Conservation (phyloP, 2,329 filamentous ascomycete genomes). For the Pseudocercospora ulei region DNA sequence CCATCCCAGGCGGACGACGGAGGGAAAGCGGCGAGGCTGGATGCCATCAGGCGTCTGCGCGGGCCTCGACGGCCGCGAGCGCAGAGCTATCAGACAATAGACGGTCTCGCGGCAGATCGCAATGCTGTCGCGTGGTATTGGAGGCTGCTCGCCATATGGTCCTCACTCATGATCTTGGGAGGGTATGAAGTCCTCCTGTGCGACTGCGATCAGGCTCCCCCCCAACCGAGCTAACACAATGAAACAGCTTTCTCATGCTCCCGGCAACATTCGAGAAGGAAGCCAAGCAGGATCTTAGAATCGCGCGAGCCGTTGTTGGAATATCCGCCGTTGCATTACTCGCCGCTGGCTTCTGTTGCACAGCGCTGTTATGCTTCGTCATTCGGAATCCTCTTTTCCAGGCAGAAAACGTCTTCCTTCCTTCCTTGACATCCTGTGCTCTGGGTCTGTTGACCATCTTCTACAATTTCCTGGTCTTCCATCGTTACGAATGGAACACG, state of each 20-base stretch:
- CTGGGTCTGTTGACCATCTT: constrained; percentile 43
- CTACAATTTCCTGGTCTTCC: constrained; percentile 41
- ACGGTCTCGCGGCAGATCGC: constrained; percentile 22
- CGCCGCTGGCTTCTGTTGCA: constrained; percentile 43
- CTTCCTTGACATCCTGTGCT: constrained; percentile 38
- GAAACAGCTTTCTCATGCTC: constrained; percentile 41
- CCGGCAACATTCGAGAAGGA: constrained; percentile 41
- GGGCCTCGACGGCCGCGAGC: constrained; percentile 25
- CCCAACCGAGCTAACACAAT: constrained; percentile 16
- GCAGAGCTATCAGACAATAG: constrained; percentile 28
- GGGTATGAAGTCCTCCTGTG: constrained; percentile 35
- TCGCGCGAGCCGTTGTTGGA: constrained; percentile 36
- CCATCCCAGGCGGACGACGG: neutral
- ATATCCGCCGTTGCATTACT: constrained; percentile 43
- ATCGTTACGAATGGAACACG: constrained; percentile 38
- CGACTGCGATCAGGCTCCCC: neutral
- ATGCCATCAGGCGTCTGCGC: constrained; percentile 22
- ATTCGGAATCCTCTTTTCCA: constrained; percentile 42
- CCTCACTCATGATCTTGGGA: constrained; percentile 43
- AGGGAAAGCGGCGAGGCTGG: constrained; percentile 19
- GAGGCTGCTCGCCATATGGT: constrained; percentile 38
- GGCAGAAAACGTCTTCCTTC: constrained; percentile 42
- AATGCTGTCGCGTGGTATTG: constrained; percentile 41
- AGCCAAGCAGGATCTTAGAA: constrained; percentile 31
- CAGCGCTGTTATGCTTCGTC: constrained; percentile 42